Conservation (phyloP, 2,329 filamentous ascomycete genomes). For the Amphichorda felina region DNA sequence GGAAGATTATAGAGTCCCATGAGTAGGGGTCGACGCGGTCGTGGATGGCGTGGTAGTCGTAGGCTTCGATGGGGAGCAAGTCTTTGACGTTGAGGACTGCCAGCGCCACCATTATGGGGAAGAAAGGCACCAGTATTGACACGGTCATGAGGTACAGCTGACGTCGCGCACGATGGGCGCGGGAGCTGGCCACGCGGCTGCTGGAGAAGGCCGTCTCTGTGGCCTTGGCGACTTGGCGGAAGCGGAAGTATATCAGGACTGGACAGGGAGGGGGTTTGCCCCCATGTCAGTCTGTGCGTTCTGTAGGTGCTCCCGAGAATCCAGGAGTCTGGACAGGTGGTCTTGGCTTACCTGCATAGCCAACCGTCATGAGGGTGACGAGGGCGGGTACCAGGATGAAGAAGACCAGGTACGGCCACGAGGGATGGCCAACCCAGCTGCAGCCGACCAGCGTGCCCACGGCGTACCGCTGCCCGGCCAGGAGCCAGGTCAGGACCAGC, state of each 20-base stretch:
- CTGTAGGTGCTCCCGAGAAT: neutral
- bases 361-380: constrained; percentile 30
- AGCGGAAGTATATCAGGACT: constrained; percentile 37
- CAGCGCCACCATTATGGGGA: constrained; percentile 32
- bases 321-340: neutral
- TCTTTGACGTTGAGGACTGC: constrained; percentile 26
- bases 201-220: constrained; percentile 25
- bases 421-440: constrained; percentile 25
- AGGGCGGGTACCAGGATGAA: constrained; percentile 32
- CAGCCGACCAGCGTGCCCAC: constrained; percentile 40
- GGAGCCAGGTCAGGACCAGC: constrained; percentile 32
- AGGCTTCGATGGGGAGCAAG: constrained; percentile 17
- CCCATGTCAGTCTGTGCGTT: neutral
- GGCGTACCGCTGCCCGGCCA: constrained; percentile 33
- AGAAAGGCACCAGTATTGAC: constrained; percentile 36
- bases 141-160: constrained; percentile 45
- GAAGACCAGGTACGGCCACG: constrained; percentile 36
- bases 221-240: constrained; percentile 29
- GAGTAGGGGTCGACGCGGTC: constrained; percentile 20
- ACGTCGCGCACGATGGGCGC: constrained; percentile 34
- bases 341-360: constrained; percentile 32
- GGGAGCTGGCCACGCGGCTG: constrained; percentile 25
- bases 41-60: constrained; percentile 30
- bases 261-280: neutral
- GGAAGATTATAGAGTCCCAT: constrained; percentile 34